Evolutionary conservation across 176 grass and related monocot species (phyloP).

Genomic region (Cymbopogon citratus): DNA sequence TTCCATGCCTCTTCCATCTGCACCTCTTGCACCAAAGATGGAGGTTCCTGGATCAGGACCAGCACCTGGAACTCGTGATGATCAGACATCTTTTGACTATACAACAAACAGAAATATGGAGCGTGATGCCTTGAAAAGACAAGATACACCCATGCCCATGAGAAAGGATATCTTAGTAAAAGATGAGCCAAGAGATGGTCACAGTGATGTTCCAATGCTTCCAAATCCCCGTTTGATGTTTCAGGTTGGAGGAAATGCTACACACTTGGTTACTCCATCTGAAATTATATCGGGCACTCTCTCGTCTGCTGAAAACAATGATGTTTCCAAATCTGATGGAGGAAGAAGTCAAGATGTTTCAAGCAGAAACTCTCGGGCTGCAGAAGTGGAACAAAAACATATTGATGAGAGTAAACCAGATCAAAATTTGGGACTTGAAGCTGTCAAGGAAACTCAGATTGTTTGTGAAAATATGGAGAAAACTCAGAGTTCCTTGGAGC

Average conservation of each 20-base stretch:
- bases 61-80: conserved; percentile 48
- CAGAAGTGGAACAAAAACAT: no score
- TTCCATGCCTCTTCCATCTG: conserved; percentile 35
- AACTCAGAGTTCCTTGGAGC: conserved; percentile 31
- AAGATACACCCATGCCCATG: conserved; percentile 41
- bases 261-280: conserved; percentile 92
- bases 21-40: conserved; percentile 40
- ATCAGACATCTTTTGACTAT: conserved; percentile 47
- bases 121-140: conserved; percentile 37
- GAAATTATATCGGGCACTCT: conserved; percentile 88
- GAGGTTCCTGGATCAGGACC: conserved; percentile 46
- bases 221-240: conserved; percentile 70
- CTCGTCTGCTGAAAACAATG: conserved; percentile 49
- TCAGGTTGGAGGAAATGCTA: conserved; percentile 59
- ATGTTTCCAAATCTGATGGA: conserved; percentile 43
- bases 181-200: conserved; percentile 41
- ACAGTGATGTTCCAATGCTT: conserved; percentile 43
- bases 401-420: not conserved
- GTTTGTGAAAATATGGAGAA: conserved; percentile 39
- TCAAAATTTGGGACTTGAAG: conserved; percentile 39
- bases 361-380: conserved; percentile 14
- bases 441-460: conserved; percentile 50
- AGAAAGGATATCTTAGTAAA: conserved; percentile 46
- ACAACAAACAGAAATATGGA: conserved; percentile 30
- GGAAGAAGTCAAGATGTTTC: conserved; percentile 40